Conservation (phyloP, 1,284 basidiomycete species). For the Mycena sp. region DNA sequence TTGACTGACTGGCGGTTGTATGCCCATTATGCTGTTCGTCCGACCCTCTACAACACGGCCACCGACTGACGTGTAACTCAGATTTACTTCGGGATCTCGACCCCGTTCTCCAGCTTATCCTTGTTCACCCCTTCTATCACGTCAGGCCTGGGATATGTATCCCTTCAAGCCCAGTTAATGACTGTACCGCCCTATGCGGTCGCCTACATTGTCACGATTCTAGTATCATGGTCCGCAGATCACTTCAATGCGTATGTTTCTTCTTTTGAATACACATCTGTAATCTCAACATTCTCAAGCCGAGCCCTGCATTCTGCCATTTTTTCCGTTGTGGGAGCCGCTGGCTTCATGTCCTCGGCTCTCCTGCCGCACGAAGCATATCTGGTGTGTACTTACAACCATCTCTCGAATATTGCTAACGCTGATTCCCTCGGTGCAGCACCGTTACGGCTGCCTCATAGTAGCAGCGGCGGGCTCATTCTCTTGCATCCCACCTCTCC, state of each 20-base stretch:
- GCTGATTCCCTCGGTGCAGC: not conserved
- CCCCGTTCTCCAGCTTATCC: slow-evolving; percentile 46
- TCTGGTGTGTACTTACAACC: not conserved
- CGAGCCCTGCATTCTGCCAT: slow-evolving; percentile 41
- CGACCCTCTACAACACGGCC: not conserved
- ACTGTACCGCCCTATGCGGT: slow-evolving; percentile 64
- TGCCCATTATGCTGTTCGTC: slow-evolving; percentile 39
- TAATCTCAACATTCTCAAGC: not conserved
- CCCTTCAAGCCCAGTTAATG: slow-evolving; percentile 61
- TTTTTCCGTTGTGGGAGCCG: slow-evolving; percentile 35
- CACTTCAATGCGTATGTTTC: slow-evolving; percentile 25
- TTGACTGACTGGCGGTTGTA: slow-evolving; percentile 43
- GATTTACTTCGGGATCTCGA: slow-evolving; percentile 24
- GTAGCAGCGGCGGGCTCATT: slow-evolving; percentile 47
- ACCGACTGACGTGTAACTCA: not conserved
- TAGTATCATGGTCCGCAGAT: slow-evolving; percentile 33
- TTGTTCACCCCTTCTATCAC: slow-evolving; percentile 50
- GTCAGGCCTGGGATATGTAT: slow-evolving; percentile 53
- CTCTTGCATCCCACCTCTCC: slow-evolving; percentile 45
- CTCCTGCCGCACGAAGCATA: slow-evolving; percentile 29
- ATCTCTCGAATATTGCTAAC: not conserved
- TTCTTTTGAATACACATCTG: not conserved
- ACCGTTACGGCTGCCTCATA: slow-evolving; percentile 47
- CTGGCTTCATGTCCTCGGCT: slow-evolving; percentile 30
- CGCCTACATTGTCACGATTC: slow-evolving; percentile 45